Evolutionary conservation across 1,139 yeast genomes (phyloP), one percentile per base, ranked within the genome.

Genomic region (Kodamaea ohmeri): DNA sequence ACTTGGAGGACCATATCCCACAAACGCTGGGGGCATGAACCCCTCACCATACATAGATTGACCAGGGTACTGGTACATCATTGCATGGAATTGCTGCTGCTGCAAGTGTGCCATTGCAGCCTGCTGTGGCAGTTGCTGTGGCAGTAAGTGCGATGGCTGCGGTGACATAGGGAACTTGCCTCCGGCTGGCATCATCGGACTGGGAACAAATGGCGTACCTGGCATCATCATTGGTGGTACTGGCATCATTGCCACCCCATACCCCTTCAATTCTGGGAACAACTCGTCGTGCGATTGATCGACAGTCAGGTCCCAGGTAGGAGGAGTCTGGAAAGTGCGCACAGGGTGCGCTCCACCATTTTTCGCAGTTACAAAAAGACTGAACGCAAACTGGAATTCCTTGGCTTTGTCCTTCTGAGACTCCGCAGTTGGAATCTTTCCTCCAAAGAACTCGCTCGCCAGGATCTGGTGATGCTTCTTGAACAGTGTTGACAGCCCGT

Each of bases 241-340:
- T 5, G 36, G 36, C 20, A 13, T 37, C 42, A 39, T 37, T 7
- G 25, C 31, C 2, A 30, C 25, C 1, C 39, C 37, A 12, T 50
- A 39, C 4, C 35, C 39, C 27, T 27, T 25, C 25, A 35, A 30
- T 4, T 32, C 28, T 21, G 78, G 71, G 60, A 76, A 76, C 37
- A 74, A 55, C 17, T 61, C 59, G 40, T 65, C 71, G 55, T 77
- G 73, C 2, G 80, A 66, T 39, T 71, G 78, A 35, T 78, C 83
- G 18, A 73, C 61, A 3, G 83, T 79, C 16, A 72, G 66, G 20
- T 71, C 68, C 96, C 96, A 87, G 0, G 92, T 83, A 37, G 96
- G 95, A 4, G 88, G 83, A 0, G 94, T 83, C 34, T 72, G 70
- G 58, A 75, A 87, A 1, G 95, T 80, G 48, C 71, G 77, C 37